Conservation (phyloP, 2,329 filamentous ascomycete genomes). For the Colletotrichum tabaci region DNA sequence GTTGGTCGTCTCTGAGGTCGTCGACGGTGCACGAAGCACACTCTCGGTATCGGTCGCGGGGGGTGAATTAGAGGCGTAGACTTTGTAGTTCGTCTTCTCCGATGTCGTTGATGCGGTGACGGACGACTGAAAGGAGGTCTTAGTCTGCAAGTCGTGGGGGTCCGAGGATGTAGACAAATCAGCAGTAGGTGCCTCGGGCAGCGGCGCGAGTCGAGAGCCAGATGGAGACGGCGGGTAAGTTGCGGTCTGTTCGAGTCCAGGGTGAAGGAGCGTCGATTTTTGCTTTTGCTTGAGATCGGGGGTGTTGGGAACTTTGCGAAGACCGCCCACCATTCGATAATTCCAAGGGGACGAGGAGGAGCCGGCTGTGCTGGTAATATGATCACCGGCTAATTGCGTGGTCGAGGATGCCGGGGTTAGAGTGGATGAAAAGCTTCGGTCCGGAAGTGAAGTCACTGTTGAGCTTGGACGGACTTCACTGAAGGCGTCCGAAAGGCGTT, state of each 20-base stretch:
- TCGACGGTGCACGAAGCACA: conserved; percentile 54
- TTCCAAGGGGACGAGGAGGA: conserved; percentile 62
- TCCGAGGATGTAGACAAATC: conserved; percentile 18
- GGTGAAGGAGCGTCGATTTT: conserved; percentile 41
- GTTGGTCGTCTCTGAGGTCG: conserved; percentile 66
- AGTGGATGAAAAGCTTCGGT: conserved; percentile 58
- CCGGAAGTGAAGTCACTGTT: conserved; percentile 63
- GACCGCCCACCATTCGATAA: conserved; percentile 68
- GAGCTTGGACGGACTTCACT: conserved; percentile 65
- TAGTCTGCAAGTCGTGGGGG: conserved; percentile 43
- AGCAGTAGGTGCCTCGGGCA: conserved; percentile 47
- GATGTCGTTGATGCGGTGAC: conserved; percentile 61
- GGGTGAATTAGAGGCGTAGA: conserved; percentile 65
- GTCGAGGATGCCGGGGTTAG: conserved; percentile 52
- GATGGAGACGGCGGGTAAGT: conserved; percentile 42
- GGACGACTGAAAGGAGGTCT: conserved; percentile 48
- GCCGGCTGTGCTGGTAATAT: conserved; percentile 42
- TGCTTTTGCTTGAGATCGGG: conserved; percentile 61
- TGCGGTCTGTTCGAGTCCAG: conserved; percentile 24
- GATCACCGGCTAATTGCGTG: conserved; percentile 54
- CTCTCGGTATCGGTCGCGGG: conserved; percentile 57
- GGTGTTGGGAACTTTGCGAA: conserved; percentile 66
- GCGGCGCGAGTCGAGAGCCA: conserved; percentile 50
- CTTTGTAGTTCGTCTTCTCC: conserved; percentile 70
- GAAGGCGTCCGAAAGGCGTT: conserved; percentile 62